Conservation (phyloP, 371 early-diverging fungal genomes). For the Mucor plumbeus region DNA sequence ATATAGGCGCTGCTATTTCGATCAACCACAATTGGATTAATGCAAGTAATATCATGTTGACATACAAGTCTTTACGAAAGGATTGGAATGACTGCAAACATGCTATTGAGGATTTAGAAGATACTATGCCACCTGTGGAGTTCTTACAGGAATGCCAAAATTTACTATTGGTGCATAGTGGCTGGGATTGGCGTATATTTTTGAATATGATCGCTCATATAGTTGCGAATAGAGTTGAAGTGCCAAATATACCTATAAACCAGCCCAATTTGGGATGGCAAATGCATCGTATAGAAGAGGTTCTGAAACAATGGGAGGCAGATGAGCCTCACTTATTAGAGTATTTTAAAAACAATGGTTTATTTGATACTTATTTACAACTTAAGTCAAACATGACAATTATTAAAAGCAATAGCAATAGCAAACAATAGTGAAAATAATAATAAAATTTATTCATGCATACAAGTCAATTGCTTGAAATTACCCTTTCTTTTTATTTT, state of each 20-base stretch:
- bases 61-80: constrained; percentile 50
- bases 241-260: neutral
- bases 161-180: constrained; percentile 57
- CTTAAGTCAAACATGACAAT: neutral
- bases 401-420: neutral
- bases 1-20: constrained; percentile 74
- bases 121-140: constrained; percentile 47
- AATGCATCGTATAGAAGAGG: constrained; percentile 5
- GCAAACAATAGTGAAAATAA: no score
- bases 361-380: neutral
- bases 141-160: constrained; percentile 59
- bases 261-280: constrained; percentile 25
- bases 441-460: no score
- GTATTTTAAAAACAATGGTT: constrained; percentile 6
- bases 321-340: constrained; percentile 17
- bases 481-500: no score
- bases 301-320: constrained; percentile 16
- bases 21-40: constrained; percentile 83
- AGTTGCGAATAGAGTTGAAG: neutral
- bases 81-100: constrained; percentile 58
- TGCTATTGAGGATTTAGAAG: constrained; percentile 61
- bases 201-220: constrained; percentile 18
- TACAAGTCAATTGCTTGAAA: no score
- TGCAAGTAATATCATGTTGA: constrained; percentile 56
- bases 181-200: constrained; percentile 62